Evolutionary conservation across 768 basidiomycete species (phyloP), one percentile per base, ranked within the genome.

Genomic region (Vararia minispora): DNA sequence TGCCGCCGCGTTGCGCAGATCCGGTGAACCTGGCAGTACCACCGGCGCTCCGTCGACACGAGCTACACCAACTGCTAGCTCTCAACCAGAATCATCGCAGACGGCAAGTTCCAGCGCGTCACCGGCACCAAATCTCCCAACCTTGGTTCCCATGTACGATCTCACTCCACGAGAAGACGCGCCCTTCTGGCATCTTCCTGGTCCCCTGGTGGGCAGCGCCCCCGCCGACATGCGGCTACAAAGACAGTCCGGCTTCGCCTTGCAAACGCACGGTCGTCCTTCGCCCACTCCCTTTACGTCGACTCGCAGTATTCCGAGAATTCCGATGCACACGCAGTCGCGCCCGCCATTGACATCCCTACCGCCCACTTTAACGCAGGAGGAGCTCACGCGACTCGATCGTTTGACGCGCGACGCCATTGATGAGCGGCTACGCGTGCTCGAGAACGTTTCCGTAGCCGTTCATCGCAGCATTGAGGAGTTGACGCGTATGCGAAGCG

Each of bases 381-480:
- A 72, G 28, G 82, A 88, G 49, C 63, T 90, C 10, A 61, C 68
- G 13, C 58, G 66, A 14, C 60, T 89, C 58, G 84, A 89, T 45
- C 60, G 50, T 20, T 53, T 79, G 27, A 87, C 85, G 20, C 65
- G 84, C 38, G 82, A 85, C 47, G 81, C 82, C 5, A 82, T 95
- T 34, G 86, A 91, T 47, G 87, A 90, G 50, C 72, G 88, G 39
- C 58, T 97, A 44, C 68, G 76, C 29, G 69, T 88, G 27, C 60
- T 97, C 26, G 79, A 89, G 58, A 71, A 76, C 13, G 80, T 92
- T 27, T 85, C 88, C 27, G 65, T 65, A 26, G 71, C 77, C 3
- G 64, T 90, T n/a, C 74, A 74, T 52, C 67, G 69, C 14, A 79
- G 87, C 49, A 70, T 87, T 38, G 79, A 84, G 46, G 87, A 95